Evolutionary conservation across 2,329 filamentous ascomycete species (phyloP).

Genomic region (Teratosphaeria zuluensis): DNA sequence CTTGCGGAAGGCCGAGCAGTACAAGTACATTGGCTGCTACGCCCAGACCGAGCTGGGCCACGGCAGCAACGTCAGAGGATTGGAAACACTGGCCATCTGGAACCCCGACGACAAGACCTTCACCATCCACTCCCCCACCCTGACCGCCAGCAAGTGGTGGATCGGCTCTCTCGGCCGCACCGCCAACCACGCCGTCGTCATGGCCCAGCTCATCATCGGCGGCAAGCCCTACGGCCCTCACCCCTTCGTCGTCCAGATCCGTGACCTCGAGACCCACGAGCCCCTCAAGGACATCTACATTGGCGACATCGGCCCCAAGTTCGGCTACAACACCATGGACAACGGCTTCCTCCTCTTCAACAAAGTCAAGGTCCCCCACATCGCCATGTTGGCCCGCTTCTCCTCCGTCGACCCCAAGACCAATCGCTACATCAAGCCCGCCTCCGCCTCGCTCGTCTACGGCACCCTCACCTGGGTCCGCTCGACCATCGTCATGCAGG

Average conservation of each 20-base stretch:
- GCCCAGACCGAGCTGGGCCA: constrained; percentile 74
- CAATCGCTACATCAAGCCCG: constrained; percentile 57
- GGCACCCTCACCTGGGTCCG: constrained; percentile 69
- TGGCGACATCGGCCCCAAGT: constrained; percentile 62
- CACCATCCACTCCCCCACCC: constrained; percentile 59
- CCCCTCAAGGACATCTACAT: constrained; percentile 61
- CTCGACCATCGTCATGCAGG: constrained; percentile 63
- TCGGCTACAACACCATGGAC: constrained; percentile 54
- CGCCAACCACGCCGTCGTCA: constrained; percentile 68
- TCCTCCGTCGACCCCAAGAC: constrained; percentile 59
- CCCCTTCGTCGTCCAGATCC: constrained; percentile 67
- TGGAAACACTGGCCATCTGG: constrained; percentile 67
- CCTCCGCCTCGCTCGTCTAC: constrained; percentile 59
- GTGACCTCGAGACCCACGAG: constrained; percentile 59
- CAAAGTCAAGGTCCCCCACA: constrained; percentile 63
- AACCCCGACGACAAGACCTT: constrained; percentile 65
- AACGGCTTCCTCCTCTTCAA: constrained; percentile 74
- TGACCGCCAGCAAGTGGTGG: constrained; percentile 78
- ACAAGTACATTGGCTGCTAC: constrained; percentile 69
- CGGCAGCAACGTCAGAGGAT: constrained; percentile 64
- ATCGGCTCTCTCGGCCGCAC: constrained; percentile 68
- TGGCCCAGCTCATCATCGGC: constrained; percentile 62
- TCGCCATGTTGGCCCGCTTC: constrained; percentile 64
- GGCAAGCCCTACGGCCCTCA: constrained; percentile 65
- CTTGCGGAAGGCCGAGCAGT: constrained; percentile 57